phyloP scores from a whole-genome alignment of 257 asterid genomes.

The Solanum bukasovii region DNA sequence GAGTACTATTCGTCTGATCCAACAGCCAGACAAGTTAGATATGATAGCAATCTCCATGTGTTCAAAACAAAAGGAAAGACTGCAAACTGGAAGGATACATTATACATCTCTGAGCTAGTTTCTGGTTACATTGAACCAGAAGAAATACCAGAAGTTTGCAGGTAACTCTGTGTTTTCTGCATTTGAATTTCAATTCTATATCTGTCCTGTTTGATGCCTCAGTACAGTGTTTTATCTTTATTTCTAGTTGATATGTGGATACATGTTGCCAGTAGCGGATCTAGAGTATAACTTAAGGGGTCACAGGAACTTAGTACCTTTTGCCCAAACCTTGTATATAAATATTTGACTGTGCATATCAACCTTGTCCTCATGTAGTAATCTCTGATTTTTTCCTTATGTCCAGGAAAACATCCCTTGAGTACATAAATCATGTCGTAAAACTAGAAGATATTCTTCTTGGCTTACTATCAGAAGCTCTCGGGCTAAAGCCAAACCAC shows the following conservation, averaged over 20 bases:
- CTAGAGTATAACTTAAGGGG: neutral
- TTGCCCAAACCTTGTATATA: no score
- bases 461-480: no score
- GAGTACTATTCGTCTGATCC: conserved; percentile 8
- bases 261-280: neutral
- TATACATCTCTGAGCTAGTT: neutral
- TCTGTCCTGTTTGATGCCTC: neutral
- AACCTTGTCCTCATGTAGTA: no score
- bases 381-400: neutral
- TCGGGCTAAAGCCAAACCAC: no score
- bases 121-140: neutral
- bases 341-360: no score
- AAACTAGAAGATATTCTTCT: no score
- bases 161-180: neutral
- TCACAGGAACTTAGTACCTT: no score
- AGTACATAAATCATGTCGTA: no score
- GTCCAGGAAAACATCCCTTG: conserved; percentile 19
- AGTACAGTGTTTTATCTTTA: neutral
- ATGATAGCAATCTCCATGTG: no score
- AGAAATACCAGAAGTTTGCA: conserved; percentile 32
- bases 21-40: no score
- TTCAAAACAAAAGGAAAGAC: no score
- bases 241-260: neutral
- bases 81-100: no score
- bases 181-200: neutral